phyloP scores from a whole-genome alignment of 495 filamentous ascomycete species.

The Aspergillus sparsus region DNA sequence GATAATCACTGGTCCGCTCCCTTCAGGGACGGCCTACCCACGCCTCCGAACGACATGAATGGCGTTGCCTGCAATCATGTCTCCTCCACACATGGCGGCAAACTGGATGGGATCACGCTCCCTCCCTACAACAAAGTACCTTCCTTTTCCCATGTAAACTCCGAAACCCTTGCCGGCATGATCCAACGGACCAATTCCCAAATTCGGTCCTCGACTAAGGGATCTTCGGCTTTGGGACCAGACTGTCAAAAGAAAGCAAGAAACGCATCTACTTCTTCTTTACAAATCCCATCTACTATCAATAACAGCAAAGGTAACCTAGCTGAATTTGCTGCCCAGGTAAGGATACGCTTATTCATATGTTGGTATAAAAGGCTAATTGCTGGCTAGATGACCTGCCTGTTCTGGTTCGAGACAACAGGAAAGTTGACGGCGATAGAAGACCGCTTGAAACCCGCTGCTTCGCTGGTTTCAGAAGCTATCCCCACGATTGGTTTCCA shows the following conservation, averaged over 20 bases:
- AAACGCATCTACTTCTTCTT: conserved; percentile 57
- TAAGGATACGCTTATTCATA: conserved; percentile 30
- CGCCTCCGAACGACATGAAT: conserved; percentile 54
- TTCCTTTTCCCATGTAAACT: conserved; percentile 30
- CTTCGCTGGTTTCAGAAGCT: conserved; percentile 65
- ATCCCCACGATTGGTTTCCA: conserved; percentile 77
- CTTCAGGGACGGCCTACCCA: conserved; percentile 51
- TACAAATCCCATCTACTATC: conserved; percentile 73
- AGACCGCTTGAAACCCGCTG: conserved; percentile 53
- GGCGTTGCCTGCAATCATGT: conserved; percentile 46
- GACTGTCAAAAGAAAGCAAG: conserved; percentile 34
- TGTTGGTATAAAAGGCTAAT: conserved; percentile 12
- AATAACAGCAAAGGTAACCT: conserved; percentile 71
- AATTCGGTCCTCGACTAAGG: conserved; percentile 28
- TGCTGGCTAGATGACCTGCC: conserved; percentile 73
- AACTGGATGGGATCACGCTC: conserved; percentile 31
- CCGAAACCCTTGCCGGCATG: conserved; percentile 32
- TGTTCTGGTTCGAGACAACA: conserved; percentile 98
- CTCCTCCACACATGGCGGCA: conserved; percentile 39
- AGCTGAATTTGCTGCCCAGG: conserved; percentile 80
- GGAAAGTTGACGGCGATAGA: conserved; percentile 72
- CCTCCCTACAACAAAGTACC: conserved; percentile 32
- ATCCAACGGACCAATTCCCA: conserved; percentile 31
- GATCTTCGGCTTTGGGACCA: conserved; percentile 27
- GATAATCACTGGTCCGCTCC: conserved; percentile 40